These are phyloP conservation scores for Hypomontagnella submonticulosa DNA, from an alignment of 495 filamentous ascomycete genomes.

Conservation along the genomic window DNA sequence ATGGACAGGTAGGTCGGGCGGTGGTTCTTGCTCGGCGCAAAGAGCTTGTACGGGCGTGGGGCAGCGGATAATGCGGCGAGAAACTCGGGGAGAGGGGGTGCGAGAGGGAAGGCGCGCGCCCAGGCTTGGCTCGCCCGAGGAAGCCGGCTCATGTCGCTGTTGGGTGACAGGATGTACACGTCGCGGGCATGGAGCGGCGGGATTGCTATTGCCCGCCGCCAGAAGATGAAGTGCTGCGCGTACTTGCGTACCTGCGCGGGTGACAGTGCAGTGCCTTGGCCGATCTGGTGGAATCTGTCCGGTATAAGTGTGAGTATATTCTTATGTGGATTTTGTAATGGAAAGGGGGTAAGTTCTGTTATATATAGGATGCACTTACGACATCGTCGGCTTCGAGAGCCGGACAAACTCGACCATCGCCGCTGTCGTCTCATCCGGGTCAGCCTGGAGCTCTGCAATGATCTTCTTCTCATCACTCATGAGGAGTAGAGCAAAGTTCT, in stretches of 20 bases:
- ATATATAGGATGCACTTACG: conserved; percentile 53
- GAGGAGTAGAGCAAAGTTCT: conserved; percentile 86
- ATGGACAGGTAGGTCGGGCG: conserved; percentile 88
- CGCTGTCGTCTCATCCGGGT: conserved; percentile 74
- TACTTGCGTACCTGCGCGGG: conserved; percentile 83
- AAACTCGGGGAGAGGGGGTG: conserved; percentile 85
- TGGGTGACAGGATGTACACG: conserved; percentile 93
- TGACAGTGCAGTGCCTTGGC: conserved; percentile 74
- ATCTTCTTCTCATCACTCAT: conserved; percentile 86
- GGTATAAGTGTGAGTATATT: conserved; percentile 12
- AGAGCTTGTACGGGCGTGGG: conserved; percentile 79
- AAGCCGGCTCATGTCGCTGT: conserved; percentile 82
- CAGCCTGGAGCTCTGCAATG: conserved; percentile 81
- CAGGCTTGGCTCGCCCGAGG: conserved; percentile 77
- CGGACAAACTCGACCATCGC: conserved; percentile 86
- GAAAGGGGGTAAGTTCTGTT: not conserved
- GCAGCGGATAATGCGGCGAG: conserved; percentile 78
- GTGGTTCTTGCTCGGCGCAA: conserved; percentile 90
- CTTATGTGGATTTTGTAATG: not conserved
- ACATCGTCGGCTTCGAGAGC: conserved; percentile 83
- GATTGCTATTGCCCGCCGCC: conserved; percentile 91
- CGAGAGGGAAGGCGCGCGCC: conserved; percentile 78
- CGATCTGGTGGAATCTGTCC: conserved; percentile 76
- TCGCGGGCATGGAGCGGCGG: conserved; percentile 89
- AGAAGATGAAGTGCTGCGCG: conserved; percentile 92